These are phyloP conservation scores for Aspergillus tanneri DNA, from an alignment of 2,329 filamentous ascomycete genomes.

Conservation along the genomic window DNA sequence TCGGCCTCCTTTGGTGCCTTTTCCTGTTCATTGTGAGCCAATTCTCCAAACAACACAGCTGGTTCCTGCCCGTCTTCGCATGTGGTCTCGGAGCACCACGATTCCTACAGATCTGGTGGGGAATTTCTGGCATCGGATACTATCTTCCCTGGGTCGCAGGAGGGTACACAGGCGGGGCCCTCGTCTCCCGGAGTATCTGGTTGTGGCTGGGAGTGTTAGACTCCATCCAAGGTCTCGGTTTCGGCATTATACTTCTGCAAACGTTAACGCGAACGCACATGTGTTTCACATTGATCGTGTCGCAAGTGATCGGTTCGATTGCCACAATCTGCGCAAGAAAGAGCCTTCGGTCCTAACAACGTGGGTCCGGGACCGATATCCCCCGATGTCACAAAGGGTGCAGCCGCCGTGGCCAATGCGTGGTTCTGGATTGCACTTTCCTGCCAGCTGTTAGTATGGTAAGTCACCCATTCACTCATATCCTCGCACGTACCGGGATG, in stretches of 20 bases:
- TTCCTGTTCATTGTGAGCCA: conserved; percentile 49
- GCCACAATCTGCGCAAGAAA: conserved; percentile 63
- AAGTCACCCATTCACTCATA: no score
- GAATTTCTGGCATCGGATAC: conserved; percentile 58
- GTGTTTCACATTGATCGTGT: conserved; percentile 58
- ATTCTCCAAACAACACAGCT: conserved; percentile 61
- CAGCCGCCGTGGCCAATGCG: conserved; percentile 47
- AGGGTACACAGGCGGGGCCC: conserved; percentile 52
- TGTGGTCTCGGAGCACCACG: conserved; percentile 64
- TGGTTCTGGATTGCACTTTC: conserved; percentile 63
- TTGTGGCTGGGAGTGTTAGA: conserved; percentile 67
- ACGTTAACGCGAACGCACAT: conserved; percentile 66
- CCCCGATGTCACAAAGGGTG: conserved; percentile 57
- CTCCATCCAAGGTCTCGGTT: conserved; percentile 63
- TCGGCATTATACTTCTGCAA: conserved; percentile 67
- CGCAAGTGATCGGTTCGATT: conserved; percentile 62
- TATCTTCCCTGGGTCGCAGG: conserved; percentile 65
- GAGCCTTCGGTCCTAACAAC: conserved; percentile 60
- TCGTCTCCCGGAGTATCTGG: conserved; percentile 61
- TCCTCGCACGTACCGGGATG: no score
- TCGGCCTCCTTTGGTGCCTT: conserved; percentile 57
- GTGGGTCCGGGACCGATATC: conserved; percentile 64
- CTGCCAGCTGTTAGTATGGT: conserved; percentile 59
- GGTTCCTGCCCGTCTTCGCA: conserved; percentile 67
- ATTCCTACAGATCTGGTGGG: conserved; percentile 69